These are phyloP conservation scores for Beauveria pseudobassiana DNA, from an alignment of 2,329 filamentous ascomycete species.

Conservation along the genomic window DNA sequence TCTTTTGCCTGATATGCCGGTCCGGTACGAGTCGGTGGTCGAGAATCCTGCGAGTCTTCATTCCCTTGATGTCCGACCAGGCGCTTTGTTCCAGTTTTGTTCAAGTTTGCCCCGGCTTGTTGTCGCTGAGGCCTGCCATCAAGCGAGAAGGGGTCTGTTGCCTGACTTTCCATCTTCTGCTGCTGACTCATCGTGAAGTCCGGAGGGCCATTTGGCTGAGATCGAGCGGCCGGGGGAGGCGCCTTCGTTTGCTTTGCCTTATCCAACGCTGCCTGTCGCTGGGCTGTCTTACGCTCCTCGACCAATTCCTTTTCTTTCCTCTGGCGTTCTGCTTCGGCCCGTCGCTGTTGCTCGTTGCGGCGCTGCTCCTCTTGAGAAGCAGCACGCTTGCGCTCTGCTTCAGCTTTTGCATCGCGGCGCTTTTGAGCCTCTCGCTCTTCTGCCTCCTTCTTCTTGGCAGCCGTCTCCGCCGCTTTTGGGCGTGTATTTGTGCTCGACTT, in stretches of 20 bases:
- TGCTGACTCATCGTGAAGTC: constrained; percentile 34
- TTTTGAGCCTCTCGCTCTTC: constrained; percentile 74
- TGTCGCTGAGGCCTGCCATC: constrained; percentile 43
- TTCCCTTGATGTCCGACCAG: constrained; percentile 51
- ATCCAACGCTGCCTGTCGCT: constrained; percentile 56
- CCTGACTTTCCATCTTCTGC: constrained; percentile 24
- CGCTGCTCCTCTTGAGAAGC: constrained; percentile 58
- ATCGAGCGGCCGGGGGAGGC: constrained; percentile 51
- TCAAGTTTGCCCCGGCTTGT: constrained; percentile 42
- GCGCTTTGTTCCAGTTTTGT: constrained; percentile 48
- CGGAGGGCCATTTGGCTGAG: constrained; percentile 44
- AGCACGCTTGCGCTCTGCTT: constrained; percentile 69
- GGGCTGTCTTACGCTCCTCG: constrained; percentile 59
- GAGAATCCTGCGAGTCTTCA: constrained; percentile 45
- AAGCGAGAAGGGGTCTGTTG: constrained; percentile 50
- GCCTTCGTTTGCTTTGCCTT: constrained; percentile 58
- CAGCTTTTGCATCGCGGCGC: constrained; percentile 73
- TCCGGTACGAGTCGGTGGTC: constrained; percentile 41
- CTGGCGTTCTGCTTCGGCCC: constrained; percentile 55
- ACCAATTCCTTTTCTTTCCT: constrained; percentile 53
- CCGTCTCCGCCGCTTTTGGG: constrained; percentile 65
- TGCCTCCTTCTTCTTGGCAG: constrained; percentile 75
- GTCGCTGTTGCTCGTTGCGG: constrained; percentile 49
- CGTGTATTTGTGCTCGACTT: constrained; percentile 58
- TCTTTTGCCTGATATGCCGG: constrained; percentile 63